Evolutionary conservation across 1,284 basidiomycete species (phyloP).

Genomic region (Cutaneotrichosporon sp.): DNA sequence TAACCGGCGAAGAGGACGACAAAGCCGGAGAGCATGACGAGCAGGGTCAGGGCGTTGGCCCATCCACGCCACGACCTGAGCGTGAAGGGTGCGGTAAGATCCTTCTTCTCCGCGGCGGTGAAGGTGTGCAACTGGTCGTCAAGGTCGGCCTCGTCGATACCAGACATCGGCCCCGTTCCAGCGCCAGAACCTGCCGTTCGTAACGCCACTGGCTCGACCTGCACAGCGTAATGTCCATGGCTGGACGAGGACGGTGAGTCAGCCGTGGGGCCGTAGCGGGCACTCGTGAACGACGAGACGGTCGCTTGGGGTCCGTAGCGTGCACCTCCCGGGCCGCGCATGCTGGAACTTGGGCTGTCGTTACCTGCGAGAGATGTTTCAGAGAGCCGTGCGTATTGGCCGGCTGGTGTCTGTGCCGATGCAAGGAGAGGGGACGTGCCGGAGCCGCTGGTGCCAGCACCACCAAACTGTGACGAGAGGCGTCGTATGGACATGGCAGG

Average conservation of each 20-base stretch:
- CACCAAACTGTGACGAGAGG: slow-evolving; percentile 10
- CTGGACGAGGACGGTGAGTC: background rate
- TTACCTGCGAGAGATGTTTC: slow-evolving; percentile 18
- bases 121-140: slow-evolving; percentile 63
- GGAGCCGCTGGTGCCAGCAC: slow-evolving; percentile 3
- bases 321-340: slow-evolving; percentile 10
- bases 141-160: slow-evolving; percentile 44
- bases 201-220: background rate
- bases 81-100: slow-evolving; percentile 53
- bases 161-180: slow-evolving; percentile 4
- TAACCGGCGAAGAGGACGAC: slow-evolving; percentile 72
- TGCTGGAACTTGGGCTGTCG: slow-evolving; percentile 8
- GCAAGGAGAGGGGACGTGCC: slow-evolving; percentile 30
- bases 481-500: background rate
- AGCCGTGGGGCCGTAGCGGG: slow-evolving; percentile 16
- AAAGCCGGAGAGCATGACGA: slow-evolving; percentile 53
- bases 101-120: slow-evolving; percentile 36
- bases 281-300: background rate
- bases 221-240: slow-evolving; percentile 5
- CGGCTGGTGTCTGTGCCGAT: slow-evolving; percentile 31
- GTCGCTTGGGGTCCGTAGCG: slow-evolving; percentile 4
- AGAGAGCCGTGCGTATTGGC: slow-evolving; percentile 40
- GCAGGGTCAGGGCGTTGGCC: slow-evolving; percentile 59
- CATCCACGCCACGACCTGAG: slow-evolving; percentile 47
- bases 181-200: background rate